Evolutionary conservation across 2,329 filamentous ascomycete species (phyloP), one percentile per base, ranked within the genome.

Genomic region (Fusarium compactum): DNA sequence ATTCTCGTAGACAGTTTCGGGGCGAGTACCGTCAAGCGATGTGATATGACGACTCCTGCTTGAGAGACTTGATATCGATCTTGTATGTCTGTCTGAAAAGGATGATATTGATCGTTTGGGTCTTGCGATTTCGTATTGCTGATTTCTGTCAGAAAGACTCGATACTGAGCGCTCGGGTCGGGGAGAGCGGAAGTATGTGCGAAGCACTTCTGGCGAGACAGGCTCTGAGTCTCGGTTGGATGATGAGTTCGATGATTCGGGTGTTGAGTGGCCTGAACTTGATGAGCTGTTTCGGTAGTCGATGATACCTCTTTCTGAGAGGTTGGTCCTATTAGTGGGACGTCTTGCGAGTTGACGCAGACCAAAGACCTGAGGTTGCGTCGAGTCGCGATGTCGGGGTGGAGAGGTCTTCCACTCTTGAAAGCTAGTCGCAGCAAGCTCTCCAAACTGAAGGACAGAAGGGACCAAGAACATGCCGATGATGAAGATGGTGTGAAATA

Each of bases 401-500:
- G 58, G 44, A 6, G 50, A 25, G 12, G 20, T 8, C 4, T 27
- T 40, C 43, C 55, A 51, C 16, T 57, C 53, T 3, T 18, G 43
- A 14, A 52, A 57, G 1, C 20, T 30, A 2, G 47, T 9, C 1
- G 53, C 8, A 4, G 50, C 56, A 54, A 75, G 59, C 11, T 34
- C 30, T 1, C 22, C 40, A 11, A 73, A 47, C 5, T 70, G 70
- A 22, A 52, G 62, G 3, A 45, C 12, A 1, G 71, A 58, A 6
- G 73, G 73, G 10, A 65, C 32, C 38, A 75, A 60, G 32, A 75
- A 75, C 58, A 75, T 50, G 44, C 47, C 56, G 3, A 54, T 11
- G 6, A 75, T 43, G 25, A 93, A 82, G 8, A 92, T 79, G 4
- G 84, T 88, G 76, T 93, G 91, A 7, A 92, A 81, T 3, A 90